Conservation (phyloP, 306 rosid species). For the Crataegus laevigata region DNA sequence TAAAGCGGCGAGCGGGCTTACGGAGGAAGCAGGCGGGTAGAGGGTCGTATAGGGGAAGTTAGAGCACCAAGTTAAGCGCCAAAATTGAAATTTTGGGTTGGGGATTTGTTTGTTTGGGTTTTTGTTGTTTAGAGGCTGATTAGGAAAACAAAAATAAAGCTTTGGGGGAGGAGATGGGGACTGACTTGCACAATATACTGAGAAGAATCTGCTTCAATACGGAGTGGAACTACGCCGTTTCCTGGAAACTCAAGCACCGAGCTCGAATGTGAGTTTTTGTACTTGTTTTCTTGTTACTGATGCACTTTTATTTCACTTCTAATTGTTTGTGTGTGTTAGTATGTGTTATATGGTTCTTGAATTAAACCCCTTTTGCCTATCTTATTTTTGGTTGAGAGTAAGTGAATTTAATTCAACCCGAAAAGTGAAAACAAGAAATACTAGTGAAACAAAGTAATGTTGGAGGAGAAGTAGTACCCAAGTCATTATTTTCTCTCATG, state of each 20-base stretch:
- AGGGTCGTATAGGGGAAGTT: constrained; percentile 98
- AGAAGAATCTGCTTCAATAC: constrained; percentile 74
- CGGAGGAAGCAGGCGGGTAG: constrained; percentile 99
- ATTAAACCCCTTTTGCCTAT: neutral
- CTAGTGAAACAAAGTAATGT: neutral
- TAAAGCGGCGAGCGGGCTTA: constrained; percentile 97
- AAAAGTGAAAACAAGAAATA: neutral
- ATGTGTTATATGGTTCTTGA: neutral
- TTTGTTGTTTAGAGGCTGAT: constrained; percentile 19
- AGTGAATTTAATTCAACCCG: neutral
- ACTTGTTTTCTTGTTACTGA: neutral
- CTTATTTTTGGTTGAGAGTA: neutral
- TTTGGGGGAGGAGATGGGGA: constrained; percentile 43
- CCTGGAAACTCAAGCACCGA: constrained; percentile 86
- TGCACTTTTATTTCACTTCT: neutral
- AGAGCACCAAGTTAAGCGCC: constrained; percentile 26
- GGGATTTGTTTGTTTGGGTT: neutral
- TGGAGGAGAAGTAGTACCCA: neutral
- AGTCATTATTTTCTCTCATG: neutral
- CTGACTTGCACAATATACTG: constrained; percentile 56
- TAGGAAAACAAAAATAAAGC: constrained; percentile 10
- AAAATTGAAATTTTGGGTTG: constrained; percentile 9
- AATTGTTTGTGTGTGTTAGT: neutral
- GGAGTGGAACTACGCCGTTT: constrained; percentile 90
- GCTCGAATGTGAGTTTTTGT: constrained; percentile 58